Conservation (phyloP, 257 asterid genomes). For the Knoxia roxburghii region DNA sequence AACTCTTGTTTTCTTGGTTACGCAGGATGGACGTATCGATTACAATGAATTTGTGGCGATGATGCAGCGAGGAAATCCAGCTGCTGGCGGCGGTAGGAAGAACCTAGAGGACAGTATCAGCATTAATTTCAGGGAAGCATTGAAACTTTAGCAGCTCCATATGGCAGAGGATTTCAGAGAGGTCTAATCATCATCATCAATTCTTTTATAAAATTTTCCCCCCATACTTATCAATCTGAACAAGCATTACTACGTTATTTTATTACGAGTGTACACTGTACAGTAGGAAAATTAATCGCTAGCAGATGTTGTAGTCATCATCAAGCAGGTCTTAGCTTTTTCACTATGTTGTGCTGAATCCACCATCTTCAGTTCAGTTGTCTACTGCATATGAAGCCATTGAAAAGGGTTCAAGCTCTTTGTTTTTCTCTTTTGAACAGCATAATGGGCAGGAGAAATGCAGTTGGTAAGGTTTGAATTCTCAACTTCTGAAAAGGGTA, state of each 20-base stretch:
- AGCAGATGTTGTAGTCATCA: not conserved
- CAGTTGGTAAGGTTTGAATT: too few species aligned
- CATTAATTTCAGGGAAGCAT: constrained; percentile 33
- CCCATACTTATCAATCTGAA: not conserved
- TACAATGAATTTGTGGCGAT: constrained; percentile 44
- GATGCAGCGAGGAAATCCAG: constrained; percentile 42
- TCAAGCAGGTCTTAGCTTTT: not conserved
- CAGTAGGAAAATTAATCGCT: constrained; percentile 4
- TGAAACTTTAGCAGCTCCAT: constrained; percentile 20
- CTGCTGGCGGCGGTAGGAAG: constrained; percentile 28
- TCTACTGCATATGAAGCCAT: not conserved
- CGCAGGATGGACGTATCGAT: constrained; percentile 75
- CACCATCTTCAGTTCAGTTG: not conserved
- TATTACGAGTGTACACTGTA: constrained; percentile 2
- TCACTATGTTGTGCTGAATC: not conserved
- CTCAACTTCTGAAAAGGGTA: too few species aligned
- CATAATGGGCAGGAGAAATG: too few species aligned
- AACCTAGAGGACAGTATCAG: constrained; percentile 34
- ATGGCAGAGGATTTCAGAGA: not conserved
- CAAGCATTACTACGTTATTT: not conserved
- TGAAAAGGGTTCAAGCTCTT: too few species aligned
- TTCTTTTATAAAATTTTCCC: not conserved
- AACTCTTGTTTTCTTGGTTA: not conserved
- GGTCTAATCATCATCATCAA: not conserved
- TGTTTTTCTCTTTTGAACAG: too few species aligned